phyloP scores from a whole-genome alignment of 352 stramenopile genomes.

The Phytopythium mirpurense region DNA sequence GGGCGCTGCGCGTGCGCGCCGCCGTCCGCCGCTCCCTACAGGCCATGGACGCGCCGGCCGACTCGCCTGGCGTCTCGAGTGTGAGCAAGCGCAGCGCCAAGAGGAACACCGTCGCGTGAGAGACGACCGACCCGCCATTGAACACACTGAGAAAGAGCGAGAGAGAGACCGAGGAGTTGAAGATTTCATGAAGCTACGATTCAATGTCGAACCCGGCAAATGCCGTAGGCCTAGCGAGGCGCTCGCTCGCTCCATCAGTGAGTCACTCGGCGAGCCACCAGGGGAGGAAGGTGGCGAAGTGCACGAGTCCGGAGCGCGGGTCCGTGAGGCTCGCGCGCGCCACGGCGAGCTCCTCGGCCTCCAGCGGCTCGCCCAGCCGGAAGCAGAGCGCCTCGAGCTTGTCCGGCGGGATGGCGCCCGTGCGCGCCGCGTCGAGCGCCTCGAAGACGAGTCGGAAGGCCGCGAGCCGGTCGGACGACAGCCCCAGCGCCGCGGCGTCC shows the following conservation, averaged over 20 bases:
- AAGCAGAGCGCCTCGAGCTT: slow-evolving; percentile 58
- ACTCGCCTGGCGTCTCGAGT: neutral
- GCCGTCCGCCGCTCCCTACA: slow-evolving; percentile 30
- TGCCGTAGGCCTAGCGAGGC: no score
- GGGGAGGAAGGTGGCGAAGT: slow-evolving; percentile 53
- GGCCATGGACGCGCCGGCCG: neutral
- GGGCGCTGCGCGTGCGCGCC: slow-evolving; percentile 45
- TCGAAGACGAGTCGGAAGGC: slow-evolving; percentile 56
- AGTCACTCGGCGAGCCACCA: slow-evolving; percentile 57
- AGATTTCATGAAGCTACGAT: neutral
- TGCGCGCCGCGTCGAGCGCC: slow-evolving; percentile 40
- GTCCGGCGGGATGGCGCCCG: slow-evolving; percentile 42
- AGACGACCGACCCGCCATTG: neutral
- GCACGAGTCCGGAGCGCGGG: slow-evolving; percentile 45
- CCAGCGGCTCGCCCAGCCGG: slow-evolving; percentile 49
- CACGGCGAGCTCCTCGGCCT: slow-evolving; percentile 48
- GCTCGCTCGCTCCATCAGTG: neutral
- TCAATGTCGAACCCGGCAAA: no score
- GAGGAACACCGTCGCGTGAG: neutral
- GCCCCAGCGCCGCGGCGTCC: slow-evolving; percentile 39
- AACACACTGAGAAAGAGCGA: no score
- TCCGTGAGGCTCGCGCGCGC: slow-evolving; percentile 44
- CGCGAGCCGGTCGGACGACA: slow-evolving; percentile 45
- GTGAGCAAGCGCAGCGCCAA: neutral
- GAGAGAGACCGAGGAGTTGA: no score